phyloP scores from a whole-genome alignment of 2,329 filamentous ascomycete species.

The Monosporascus sp. region DNA sequence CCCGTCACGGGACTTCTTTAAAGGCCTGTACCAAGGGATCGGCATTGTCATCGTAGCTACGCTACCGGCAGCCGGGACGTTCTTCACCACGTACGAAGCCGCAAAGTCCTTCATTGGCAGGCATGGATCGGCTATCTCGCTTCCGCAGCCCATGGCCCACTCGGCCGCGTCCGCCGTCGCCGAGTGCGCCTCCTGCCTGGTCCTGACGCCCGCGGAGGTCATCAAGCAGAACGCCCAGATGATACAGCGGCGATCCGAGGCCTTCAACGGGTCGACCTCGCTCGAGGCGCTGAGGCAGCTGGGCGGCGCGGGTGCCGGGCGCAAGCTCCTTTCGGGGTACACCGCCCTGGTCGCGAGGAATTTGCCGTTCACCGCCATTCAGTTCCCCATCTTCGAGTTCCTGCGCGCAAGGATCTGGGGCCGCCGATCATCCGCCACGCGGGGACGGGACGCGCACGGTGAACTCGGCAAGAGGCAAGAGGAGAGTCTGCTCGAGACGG shows the following conservation, averaged over 20 bases:
- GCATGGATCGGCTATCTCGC: slow-evolving; percentile 38
- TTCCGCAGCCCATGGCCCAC: slow-evolving; percentile 68
- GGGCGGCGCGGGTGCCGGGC: slow-evolving; percentile 48
- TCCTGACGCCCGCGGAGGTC: slow-evolving; percentile 84
- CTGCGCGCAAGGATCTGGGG: slow-evolving; percentile 63
- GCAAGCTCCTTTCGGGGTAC: slow-evolving; percentile 67
- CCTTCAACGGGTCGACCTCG: slow-evolving; percentile 34
- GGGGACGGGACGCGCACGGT: slow-evolving; percentile 21
- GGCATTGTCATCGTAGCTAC: slow-evolving; percentile 82
- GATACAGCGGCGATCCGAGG: slow-evolving; percentile 38
- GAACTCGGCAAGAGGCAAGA: slow-evolving; percentile 24
- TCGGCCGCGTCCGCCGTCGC: slow-evolving; percentile 68
- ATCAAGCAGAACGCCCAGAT: slow-evolving; percentile 95
- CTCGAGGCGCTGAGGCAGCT: slow-evolving; percentile 44
- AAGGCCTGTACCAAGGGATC: slow-evolving; percentile 81
- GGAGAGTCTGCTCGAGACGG: slow-evolving; percentile 56
- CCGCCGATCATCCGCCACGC: slow-evolving; percentile 1
- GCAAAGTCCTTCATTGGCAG: slow-evolving; percentile 59
- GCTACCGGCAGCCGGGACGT: slow-evolving; percentile 75
- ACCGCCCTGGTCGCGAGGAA: slow-evolving; percentile 77
- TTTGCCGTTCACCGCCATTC: slow-evolving; percentile 79
- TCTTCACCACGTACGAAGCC: slow-evolving; percentile 86
- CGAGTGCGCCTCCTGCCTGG: slow-evolving; percentile 79
- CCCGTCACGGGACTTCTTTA: slow-evolving; percentile 47
- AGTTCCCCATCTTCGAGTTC: slow-evolving; percentile 80